Evolutionary conservation across 495 filamentous ascomycete genomes (phyloP), one percentile per base, ranked within the genome.

Genomic region (Polyplosphaeria fusca): DNA sequence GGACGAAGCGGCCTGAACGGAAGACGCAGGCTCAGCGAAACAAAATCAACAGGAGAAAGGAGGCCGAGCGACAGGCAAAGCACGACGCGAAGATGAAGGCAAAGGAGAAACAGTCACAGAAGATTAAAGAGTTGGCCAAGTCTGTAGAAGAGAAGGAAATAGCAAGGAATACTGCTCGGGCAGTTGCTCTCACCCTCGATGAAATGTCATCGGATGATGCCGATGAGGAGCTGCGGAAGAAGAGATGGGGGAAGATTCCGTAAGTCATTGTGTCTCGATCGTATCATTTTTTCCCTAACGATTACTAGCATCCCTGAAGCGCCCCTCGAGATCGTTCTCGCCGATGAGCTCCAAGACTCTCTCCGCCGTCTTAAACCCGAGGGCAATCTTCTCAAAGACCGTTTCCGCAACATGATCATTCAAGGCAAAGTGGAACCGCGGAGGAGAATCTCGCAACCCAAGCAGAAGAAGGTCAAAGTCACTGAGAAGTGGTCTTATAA

Each of bases 401-500:
- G 93, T 24, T 96, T 94, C 76, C 79, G 94, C 47, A 96, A 81
- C 70, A 77, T 96, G 69, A 75, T 96, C 38, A 80, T 97, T 24
- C 78, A 88, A 56, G 94, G 93, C 44, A 95, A 93, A 73, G 71
- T 97, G 47, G 93, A 98, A 75, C 78, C 80, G 19, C 77, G 93
- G 64, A 86, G 83, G 69, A 82, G 84, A 9, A 79, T 93, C 49
- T 77, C 82, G 35, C 89, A 91, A 73, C 77, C 76, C 56, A 92
- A 87, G 78, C 88, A 91, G 74, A 77, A 81, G 55, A 88, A 83
- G 78, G 83, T 74, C 64, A 85, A 83, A 69, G 67, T 83, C 22
- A 96, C 89, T 14, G 94, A 96, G 81, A 97, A 96, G 73, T 98
- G 93, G 93, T 78, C 84, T 47, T 88, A 92, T 69, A 97, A 97